Conservation (phyloP, 2,329 filamentous ascomycete genomes). For the Colletotrichum spinosum region DNA sequence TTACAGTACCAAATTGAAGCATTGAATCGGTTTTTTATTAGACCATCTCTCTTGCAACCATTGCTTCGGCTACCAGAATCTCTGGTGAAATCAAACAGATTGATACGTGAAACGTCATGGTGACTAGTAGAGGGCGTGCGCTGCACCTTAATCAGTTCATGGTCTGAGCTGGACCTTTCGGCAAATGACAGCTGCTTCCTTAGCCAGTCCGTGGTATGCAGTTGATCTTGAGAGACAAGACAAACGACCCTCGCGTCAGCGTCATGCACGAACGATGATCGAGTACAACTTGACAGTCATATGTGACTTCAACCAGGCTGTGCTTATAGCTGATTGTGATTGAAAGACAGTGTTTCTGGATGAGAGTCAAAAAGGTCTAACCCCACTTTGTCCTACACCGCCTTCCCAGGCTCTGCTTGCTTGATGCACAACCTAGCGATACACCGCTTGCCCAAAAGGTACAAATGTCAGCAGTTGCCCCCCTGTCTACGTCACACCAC, state of each 20-base stretch:
- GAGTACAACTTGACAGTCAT: background rate
- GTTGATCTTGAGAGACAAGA: conserved; percentile 1
- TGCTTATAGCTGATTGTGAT: conserved; percentile 1
- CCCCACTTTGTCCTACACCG: background rate
- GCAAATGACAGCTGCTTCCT: conserved; percentile 2
- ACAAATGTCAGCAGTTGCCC: background rate
- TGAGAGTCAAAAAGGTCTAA: conserved; percentile 1
- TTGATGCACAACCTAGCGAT: background rate
- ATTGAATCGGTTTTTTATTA: too few species aligned
- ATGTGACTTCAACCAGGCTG: background rate
- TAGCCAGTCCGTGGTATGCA: background rate
- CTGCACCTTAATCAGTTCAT: background rate
- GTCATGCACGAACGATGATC: background rate
- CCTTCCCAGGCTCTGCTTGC: conserved; percentile 1
- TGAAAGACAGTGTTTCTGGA: conserved; percentile 1
- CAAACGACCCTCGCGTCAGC: background rate
- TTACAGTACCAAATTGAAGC: too few species aligned
- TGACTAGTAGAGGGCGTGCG: conserved; percentile 4
- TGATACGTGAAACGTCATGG: too few species aligned
- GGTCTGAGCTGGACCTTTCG: background rate
- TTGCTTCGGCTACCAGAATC: too few species aligned
- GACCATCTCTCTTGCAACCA: too few species aligned
- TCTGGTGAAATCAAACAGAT: too few species aligned
- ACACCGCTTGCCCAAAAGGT: background rate
- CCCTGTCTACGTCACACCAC: background rate